Base-by-base conservation (phyloP, 2,329 filamentous ascomycete species). In the Aschersonia sp. region DNA sequence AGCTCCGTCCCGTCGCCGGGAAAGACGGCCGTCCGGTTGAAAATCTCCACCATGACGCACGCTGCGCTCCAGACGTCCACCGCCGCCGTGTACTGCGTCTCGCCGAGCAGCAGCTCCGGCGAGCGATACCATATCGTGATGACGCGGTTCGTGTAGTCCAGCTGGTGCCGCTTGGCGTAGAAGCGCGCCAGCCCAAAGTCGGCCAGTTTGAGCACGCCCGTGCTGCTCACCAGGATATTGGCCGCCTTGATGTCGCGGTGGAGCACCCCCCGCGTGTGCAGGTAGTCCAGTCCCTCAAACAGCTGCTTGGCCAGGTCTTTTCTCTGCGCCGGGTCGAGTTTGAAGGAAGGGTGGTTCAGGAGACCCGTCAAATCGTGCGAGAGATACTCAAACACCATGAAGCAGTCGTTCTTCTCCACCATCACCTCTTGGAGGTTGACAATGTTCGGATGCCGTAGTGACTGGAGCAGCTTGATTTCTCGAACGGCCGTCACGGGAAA, bases 361-460 rank as follows among this genome's bases (percentile, higher is more conserved):
- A 98, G 72, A 11, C 92, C 92, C 3, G 92, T 98, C 51, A 98
- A 71, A 63, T 98, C 92, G 62, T 98, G 92, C 1, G 92, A 90
- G 33, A 97, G 75, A 60, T 98, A 98, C 63, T 98, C 92, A 54
- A 98, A 98, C 4, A 98, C 92, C 92, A 98, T 98, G 66, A 94
- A 98, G 63, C 92, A 98, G 65, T 97, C 89, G 56, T 97, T 97
- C 60, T 84, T 86, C 67, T 98, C 92, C 2, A 98, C 92, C 92
- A 98, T 98, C 54, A 94, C 87, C 66, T 95, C 88, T 54, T 85
- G 79, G 14, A 95, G 69, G 41, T 81, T 80, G 49, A 95, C 87
- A 46, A 95, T 81, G 57, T 94, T 94, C 50, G 73, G 68, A 57
- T 94, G 87, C 52, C 83, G 81, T 29, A 94, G 72, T 4, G 85